Base-by-base conservation (phyloP, 495 filamentous ascomycete species). In the Hypoxylon lienhwacheense region DNA sequence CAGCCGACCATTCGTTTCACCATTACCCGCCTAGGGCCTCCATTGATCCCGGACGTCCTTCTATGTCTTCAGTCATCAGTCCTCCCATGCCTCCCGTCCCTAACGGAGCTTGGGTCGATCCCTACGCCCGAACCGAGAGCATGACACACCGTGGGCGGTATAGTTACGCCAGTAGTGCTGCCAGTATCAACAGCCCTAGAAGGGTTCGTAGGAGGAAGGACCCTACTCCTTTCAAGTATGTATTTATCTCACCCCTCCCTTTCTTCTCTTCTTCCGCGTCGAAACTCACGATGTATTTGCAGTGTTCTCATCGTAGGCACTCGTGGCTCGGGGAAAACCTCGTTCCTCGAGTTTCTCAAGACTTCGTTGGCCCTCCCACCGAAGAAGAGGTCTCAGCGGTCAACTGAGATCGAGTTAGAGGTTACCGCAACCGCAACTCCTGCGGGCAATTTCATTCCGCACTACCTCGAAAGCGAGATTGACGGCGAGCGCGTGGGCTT, bases 191-290 rank as follows among this genome's bases (percentile, higher is more conserved):
- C 76, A 96, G 89, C 72, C 93, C 93, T 33, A 83, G 93, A 54
- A 84, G 93, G 64, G 85, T 97, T 37, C 82, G 93, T 58, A 85
- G 93, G 70, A 87, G 93, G 74, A 96, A 93, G 77, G 93, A 98
- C 65, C 93, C 93, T 15, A 97, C 91, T 4, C 89, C 93, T 5
- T 97, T 97, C 79, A 98, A 98, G 93, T 98, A 77, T 81, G 91
- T 77, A 64, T 17, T 65, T 8, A n/a, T n/a, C n/a, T n/a, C n/a
- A n/a, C 50, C 2, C 41, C 8, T 51, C 28, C 16, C 22, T 17
- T 53, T 25, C 21, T 3, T 34, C 34, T 31, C 21, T 3, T 34
- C 34, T 31, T 22, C 4, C 2, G 1, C 24, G 19, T 25, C n/a
- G 19, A 45, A 28, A n/a, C 47, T 63, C 6, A 60, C 22, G 17